Evolutionary conservation across 1,284 basidiomycete species (phyloP).

Genomic region (Cutaneotrichosporon daszewskae): DNA sequence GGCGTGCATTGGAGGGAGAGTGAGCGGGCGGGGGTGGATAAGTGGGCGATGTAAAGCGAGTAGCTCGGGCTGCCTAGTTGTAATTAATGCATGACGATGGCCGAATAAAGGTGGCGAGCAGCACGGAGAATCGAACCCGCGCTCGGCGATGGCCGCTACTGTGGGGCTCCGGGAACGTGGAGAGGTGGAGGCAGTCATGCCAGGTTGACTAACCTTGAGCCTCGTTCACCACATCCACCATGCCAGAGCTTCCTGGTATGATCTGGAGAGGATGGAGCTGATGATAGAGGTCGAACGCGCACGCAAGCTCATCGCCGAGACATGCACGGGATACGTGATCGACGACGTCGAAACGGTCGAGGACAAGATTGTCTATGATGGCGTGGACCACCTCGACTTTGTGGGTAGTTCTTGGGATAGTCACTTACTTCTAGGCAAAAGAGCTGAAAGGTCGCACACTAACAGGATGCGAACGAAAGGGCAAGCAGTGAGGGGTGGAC

Average conservation of each 20-base stretch:
- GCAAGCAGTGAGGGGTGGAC: constrained; percentile 55
- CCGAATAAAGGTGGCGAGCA: no score
- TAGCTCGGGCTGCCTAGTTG: no score
- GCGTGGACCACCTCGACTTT: constrained; percentile 58
- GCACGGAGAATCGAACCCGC: no score
- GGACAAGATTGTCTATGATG: constrained; percentile 66
- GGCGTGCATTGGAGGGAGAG: constrained; percentile 8
- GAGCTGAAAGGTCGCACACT: constrained; percentile 60
- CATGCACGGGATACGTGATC: constrained; percentile 58
- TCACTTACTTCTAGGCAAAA: constrained; percentile 50
- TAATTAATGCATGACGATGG: no score
- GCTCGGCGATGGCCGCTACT: no score
- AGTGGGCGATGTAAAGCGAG: not conserved
- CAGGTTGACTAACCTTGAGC: constrained; percentile 3
- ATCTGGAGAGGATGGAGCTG: not conserved
- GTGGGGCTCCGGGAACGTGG: no score
- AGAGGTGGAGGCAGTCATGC: no score
- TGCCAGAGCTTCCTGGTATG: constrained; percentile 64
- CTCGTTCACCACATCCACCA: constrained; percentile 28
- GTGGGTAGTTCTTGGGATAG: constrained; percentile 49
- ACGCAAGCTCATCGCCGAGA: constrained; percentile 55
- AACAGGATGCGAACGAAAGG: constrained; percentile 60
- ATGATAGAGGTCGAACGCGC: constrained; percentile 65
- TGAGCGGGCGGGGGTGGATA: not conserved
- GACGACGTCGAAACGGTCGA: constrained; percentile 57